Percentiles rank a stretch among this genome's conserved stretches.
Evolutionary conservation across 140 eudicot genomes (phyloP).

Genomic region (Bidens hawaiensis): DNA sequence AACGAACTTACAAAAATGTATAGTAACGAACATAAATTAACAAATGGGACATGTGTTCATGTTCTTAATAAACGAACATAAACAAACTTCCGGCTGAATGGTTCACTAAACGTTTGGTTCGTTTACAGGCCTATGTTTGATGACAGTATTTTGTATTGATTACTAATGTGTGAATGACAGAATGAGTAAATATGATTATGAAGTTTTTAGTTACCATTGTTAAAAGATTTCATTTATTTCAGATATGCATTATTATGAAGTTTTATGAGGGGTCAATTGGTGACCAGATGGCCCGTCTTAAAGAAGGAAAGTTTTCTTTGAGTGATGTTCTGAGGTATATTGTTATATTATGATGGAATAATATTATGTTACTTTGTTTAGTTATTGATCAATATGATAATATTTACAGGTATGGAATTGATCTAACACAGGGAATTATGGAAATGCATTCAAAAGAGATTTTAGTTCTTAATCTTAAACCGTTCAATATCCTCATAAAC

Average conservation of each 20-base stretch:
- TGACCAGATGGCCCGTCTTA: constrained; percentile 70
- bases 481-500: constrained; percentile 68
- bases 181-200: neutral
- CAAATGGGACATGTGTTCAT: too few species aligned
- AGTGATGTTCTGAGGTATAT: constrained; percentile 73
- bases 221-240: constrained; percentile 11
- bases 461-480: constrained; percentile 80
- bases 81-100: too few species aligned
- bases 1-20: too few species aligned
- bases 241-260: constrained; percentile 90
- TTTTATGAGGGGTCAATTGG: constrained; percentile 92
- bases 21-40: too few species aligned
- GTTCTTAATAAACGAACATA: too few species aligned
- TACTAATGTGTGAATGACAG: neutral
- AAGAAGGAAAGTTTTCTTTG: constrained; percentile 65
- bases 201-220: constrained; percentile 5
- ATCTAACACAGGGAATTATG: constrained; percentile 69
- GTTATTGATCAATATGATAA: neutral
- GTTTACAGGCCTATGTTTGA: too few species aligned
- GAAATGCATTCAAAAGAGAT: constrained; percentile 74
- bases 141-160: constrained; percentile 2
- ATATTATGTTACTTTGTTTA: neutral
- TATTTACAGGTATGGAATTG: constrained; percentile 66
- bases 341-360: constrained; percentile 7
- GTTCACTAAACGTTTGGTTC: too few species aligned